Base-by-base conservation (phyloP, 2,329 filamentous ascomycete species). In the Curvularia sp. region DNA sequence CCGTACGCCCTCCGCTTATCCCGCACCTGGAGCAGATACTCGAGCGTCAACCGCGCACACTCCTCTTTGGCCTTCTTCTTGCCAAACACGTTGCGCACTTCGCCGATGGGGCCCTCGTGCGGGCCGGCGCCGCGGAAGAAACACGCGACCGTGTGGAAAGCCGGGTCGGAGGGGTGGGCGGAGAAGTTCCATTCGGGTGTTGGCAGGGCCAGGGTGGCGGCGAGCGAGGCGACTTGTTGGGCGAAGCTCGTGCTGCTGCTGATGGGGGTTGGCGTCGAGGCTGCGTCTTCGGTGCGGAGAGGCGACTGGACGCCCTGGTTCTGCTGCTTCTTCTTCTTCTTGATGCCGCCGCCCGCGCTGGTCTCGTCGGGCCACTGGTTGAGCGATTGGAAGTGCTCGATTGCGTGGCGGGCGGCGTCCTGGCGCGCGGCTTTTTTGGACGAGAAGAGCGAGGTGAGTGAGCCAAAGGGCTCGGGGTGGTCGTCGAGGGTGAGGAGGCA, bases 1-100 rank as follows among this genome's bases (percentile, higher is more conserved):
- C 57, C 69, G 36, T 51, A 62, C 41, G 32, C 61, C 52, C 65
- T n/a, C 56, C 74, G 47, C 57, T 57, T 23, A 48, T 60, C 63
- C 59, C 38, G 61, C 34, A 82, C 73, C 15, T 69, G 70, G 50
- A 72, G 67, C 43, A 84, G 63, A 43, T 81, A 73, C 25, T 52
- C 64, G 28, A 80, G 54, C 9, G 82, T 76, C 32, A 71, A 53
- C 55, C 74, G 68, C n/a, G 82, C 82, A 68, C 81, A 79, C 59
- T 78, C 77, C 57, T 84, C 80, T 67, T 80, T 82, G 0, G 81
- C 81, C 47, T 74, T 80, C 70, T 82, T 82, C 74, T 79, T 80
- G 2, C 83, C 82, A 59, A 72, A 80, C 0, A 84, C 70, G 53
- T 78, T 72, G 0, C 70, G 59, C 2, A 81, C 77, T 53, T 78